Evolutionary conservation across 805 yeast species (phyloP).

Genomic region (Kuraishia borneana): DNA sequence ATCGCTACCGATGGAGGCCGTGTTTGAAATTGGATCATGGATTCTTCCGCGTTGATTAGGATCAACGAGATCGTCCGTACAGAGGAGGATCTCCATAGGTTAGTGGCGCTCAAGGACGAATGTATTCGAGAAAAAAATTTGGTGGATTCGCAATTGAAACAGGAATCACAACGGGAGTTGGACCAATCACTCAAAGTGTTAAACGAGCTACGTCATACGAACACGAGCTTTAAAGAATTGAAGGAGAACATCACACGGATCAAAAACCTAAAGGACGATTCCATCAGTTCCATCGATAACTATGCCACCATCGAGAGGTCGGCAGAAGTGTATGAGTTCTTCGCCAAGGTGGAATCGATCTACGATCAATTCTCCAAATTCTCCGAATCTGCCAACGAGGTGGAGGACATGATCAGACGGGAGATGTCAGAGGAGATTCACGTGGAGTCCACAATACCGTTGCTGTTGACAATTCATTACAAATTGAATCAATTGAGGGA

Average conservation of each 20-base stretch:
- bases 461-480: slow-evolving; percentile 59
- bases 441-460: slow-evolving; percentile 36
- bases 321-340: slow-evolving; percentile 58
- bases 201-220: slow-evolving; percentile 23
- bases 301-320: slow-evolving; percentile 62
- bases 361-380: slow-evolving; percentile 51
- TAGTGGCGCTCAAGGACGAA: slow-evolving; percentile 40
- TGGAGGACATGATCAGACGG: slow-evolving; percentile 41
- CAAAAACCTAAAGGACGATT: slow-evolving; percentile 38
- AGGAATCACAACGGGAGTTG: slow-evolving; percentile 57
- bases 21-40: background rate
- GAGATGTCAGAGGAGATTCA: slow-evolving; percentile 31
- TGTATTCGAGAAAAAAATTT: slow-evolving; percentile 60
- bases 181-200: slow-evolving; percentile 38
- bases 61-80: slow-evolving; percentile 13
- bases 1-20: background rate
- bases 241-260: slow-evolving; percentile 33
- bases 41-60: slow-evolving; percentile 11
- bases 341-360: slow-evolving; percentile 57
- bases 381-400: slow-evolving; percentile 33
- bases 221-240: slow-evolving; percentile 37
- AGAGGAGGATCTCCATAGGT: slow-evolving; percentile 40
- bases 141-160: slow-evolving; percentile 62
- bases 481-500: slow-evolving; percentile 62
- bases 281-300: slow-evolving; percentile 46